phyloP scores from a whole-genome alignment of 345 rosid species.

The Citropsis articulata region DNA sequence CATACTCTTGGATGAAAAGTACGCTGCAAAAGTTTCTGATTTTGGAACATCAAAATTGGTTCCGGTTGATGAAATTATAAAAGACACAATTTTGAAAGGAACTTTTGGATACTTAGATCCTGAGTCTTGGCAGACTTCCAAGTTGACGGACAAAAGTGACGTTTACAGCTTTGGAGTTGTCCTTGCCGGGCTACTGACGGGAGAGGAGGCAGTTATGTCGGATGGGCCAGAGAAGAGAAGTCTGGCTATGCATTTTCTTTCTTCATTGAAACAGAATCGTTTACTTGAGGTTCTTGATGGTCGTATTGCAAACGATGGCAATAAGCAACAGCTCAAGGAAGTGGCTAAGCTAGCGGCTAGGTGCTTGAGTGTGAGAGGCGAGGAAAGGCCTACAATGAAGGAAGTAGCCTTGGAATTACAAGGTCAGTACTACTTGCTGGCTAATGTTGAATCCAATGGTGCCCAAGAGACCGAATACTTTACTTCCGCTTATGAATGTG shows the following conservation, averaged over 20 bases:
- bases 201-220: slow-evolving; percentile 2
- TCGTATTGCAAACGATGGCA: background rate
- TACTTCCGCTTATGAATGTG: too few relatives aligned
- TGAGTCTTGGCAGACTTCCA: slow-evolving; percentile 19
- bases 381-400: slow-evolving; percentile 35
- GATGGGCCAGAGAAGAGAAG: slow-evolving; percentile 9
- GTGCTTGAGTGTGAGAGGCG: slow-evolving; percentile 25
- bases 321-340: slow-evolving; percentile 3
- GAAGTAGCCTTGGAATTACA: slow-evolving; percentile 25
- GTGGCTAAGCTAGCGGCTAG: slow-evolving; percentile 18
- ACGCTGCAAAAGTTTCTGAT: too few relatives aligned
- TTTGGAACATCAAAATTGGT: slow-evolving; percentile 16
- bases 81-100: slow-evolving; percentile 22
- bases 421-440: background rate
- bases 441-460: too few relatives aligned
- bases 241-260: slow-evolving; percentile 14
- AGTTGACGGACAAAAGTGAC: slow-evolving; percentile 25
- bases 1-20: too few relatives aligned
- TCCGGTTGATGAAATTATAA: slow-evolving; percentile 17
- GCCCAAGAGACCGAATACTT: too few relatives aligned
- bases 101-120: slow-evolving; percentile 33
- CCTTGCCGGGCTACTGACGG: slow-evolving; percentile 9
- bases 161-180: slow-evolving; percentile 24
- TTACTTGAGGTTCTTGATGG: slow-evolving; percentile 14
- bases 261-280: slow-evolving; percentile 6